Conservation (phyloP, 495 filamentous ascomycete species). For the Penicillium bovifimosum region DNA sequence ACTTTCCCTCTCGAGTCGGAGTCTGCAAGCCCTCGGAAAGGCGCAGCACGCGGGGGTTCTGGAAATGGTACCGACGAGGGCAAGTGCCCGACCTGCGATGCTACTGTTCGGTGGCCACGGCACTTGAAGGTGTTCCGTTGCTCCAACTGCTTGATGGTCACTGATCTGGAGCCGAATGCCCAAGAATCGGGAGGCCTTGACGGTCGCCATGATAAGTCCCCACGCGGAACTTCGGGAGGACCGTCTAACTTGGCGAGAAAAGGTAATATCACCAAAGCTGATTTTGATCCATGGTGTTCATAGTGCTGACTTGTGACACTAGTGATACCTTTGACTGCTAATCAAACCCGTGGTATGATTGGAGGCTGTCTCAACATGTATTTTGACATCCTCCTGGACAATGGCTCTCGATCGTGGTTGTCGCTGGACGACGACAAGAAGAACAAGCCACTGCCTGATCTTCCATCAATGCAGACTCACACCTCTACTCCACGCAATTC, state of each 20-base stretch:
- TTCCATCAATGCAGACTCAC: background rate
- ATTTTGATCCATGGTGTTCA: background rate
- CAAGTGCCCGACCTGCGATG: constrained; percentile 78
- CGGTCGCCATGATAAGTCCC: background rate
- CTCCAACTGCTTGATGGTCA: constrained; percentile 80
- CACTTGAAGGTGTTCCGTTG: constrained; percentile 73
- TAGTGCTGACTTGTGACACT: constrained; percentile 3
- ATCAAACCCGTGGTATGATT: constrained; percentile 46
- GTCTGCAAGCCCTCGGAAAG: constrained; percentile 33
- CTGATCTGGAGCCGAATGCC: constrained; percentile 60
- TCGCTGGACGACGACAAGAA: constrained; percentile 11
- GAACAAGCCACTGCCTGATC: constrained; percentile 5
- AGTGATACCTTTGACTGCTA: constrained; percentile 41
- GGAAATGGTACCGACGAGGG: constrained; percentile 54
- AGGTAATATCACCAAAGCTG: background rate
- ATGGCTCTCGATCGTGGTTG: constrained; percentile 11
- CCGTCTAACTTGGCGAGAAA: constrained; percentile 1
- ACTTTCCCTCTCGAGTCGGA: constrained; percentile 24
- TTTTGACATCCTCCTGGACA: constrained; percentile 34
- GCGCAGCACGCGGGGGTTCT: constrained; percentile 15
- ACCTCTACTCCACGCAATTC: constrained; percentile 12
- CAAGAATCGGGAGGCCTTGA: constrained; percentile 18
- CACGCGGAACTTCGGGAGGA: background rate
- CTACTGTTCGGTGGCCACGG: constrained; percentile 76
- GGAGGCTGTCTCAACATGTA: constrained; percentile 50